Evolutionary conservation across 2,329 filamentous ascomycete genomes (phyloP).

Genomic region (Penicillium frequentans): DNA sequence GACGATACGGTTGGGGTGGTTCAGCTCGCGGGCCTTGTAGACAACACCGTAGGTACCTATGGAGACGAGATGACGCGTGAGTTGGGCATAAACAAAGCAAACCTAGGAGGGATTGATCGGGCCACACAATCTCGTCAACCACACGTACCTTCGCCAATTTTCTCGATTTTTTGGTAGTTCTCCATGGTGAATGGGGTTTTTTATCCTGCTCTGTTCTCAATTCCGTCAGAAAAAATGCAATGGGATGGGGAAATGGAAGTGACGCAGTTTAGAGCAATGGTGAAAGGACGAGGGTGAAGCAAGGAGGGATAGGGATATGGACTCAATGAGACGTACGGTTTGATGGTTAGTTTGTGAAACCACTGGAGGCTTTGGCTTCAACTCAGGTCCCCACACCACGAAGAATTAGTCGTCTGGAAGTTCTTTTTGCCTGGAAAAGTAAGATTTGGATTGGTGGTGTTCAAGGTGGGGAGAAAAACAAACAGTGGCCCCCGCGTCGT

Average conservation of each 20-base stretch:
- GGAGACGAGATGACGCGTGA: conserved; percentile 13
- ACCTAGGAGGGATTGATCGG: not conserved
- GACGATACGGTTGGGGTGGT: conserved; percentile 79
- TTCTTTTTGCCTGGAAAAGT: not conserved
- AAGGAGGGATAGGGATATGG: conserved; percentile 1
- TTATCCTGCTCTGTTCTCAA: not conserved
- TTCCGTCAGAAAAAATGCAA: conserved; percentile 5
- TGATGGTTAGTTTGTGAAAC: not conserved
- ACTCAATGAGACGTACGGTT: conserved; percentile 3
- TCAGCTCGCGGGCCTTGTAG: conserved; percentile 88
- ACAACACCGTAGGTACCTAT: conserved; percentile 91
- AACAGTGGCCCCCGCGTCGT: conserved; percentile 33
- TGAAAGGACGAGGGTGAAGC: conserved; percentile 17
- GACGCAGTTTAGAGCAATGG: conserved; percentile 7
- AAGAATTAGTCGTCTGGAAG: not conserved
- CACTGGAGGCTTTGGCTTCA: not conserved
- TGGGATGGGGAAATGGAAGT: not conserved
- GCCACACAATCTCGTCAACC: not conserved
- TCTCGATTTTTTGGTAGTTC: conserved; percentile 95
- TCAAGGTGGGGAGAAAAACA: conserved; percentile 35
- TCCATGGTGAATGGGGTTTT: conserved; percentile 63
- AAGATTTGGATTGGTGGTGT: not conserved
- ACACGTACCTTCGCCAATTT: conserved; percentile 84
- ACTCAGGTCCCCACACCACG: conserved; percentile 5
- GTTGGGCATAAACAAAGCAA: conserved; percentile 7